Conservation (phyloP, 1,284 basidiomycete species). For the Trametes hirsuta region DNA sequence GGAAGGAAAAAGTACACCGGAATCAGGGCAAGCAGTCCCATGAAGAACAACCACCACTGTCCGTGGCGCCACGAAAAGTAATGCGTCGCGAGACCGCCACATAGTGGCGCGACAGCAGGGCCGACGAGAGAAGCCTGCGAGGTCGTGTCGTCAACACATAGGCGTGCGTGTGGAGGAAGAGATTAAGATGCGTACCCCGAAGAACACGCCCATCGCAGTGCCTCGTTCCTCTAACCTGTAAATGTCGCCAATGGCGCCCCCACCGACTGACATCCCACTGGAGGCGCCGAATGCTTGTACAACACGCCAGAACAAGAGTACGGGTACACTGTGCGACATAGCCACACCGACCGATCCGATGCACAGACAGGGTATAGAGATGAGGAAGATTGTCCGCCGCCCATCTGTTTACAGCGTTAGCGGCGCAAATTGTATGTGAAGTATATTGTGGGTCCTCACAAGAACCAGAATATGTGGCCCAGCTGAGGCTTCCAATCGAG, state of each 20-base stretch:
- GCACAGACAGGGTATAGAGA: constrained; percentile 61
- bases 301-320: constrained; percentile 63
- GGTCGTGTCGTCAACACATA: not conserved
- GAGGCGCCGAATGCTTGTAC: constrained; percentile 64
- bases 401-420: constrained; percentile 47
- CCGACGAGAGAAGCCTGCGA: constrained; percentile 38
- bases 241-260: constrained; percentile 55
- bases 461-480: constrained; percentile 56
- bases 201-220: constrained; percentile 50
- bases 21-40: constrained; percentile 49
- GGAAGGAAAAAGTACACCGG: constrained; percentile 51
- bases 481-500: constrained; percentile 49
- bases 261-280: constrained; percentile 48
- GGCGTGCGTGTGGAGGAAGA: not conserved
- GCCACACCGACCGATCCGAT: constrained; percentile 67
- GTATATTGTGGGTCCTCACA: constrained; percentile 40
- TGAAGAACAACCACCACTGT: constrained; percentile 54
- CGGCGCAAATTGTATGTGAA: not conserved
- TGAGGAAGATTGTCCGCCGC: constrained; percentile 62
- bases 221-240: constrained; percentile 50
- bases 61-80: constrained; percentile 74
- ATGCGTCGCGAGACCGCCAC: constrained; percentile 49
- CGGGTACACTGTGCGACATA: constrained; percentile 44
- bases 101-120: constrained; percentile 39
- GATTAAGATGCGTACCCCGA: constrained; percentile 38